phyloP scores from a whole-genome alignment of 768 basidiomycete genomes.

The Termitomyces eurrhizus region DNA sequence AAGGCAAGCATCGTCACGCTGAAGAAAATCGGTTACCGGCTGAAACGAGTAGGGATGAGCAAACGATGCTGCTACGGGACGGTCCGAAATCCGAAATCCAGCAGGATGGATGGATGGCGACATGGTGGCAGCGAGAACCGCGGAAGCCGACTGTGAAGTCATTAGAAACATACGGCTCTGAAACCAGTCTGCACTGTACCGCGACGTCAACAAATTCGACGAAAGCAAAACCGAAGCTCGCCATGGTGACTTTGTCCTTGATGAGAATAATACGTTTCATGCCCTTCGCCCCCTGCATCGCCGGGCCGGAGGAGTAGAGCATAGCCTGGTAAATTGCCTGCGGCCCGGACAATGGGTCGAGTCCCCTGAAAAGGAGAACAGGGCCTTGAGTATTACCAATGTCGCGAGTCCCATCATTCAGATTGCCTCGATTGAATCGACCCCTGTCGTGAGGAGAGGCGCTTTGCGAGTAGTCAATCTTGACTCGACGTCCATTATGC shows the following conservation, averaged over 20 bases:
- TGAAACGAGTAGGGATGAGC: conserved; percentile 91
- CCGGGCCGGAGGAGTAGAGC: conserved; percentile 73
- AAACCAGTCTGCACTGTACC: conserved; percentile 39
- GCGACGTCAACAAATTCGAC: conserved; percentile 85
- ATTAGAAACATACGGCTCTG: conserved; percentile 5
- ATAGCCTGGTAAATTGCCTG: conserved; percentile 86
- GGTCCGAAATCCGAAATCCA: conserved; percentile 91
- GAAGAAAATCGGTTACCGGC: conserved; percentile 67
- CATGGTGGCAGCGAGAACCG: conserved; percentile 82
- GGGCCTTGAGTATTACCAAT: conserved; percentile 84
- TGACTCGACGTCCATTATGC: conserved; percentile 81
- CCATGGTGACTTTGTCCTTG: conserved; percentile 83
- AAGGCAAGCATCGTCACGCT: conserved; percentile 75
- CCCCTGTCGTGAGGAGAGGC: conserved; percentile 68
- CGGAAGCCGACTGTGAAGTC: conserved; percentile 65
- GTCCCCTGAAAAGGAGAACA: conserved; percentile 84
- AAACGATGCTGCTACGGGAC: conserved; percentile 89
- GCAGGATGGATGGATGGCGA: conserved; percentile 82
- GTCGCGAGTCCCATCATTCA: conserved; percentile 94
- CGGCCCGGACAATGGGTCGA: conserved; percentile 84
- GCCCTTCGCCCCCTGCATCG: conserved; percentile 76
- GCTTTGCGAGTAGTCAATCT: conserved; percentile 94
- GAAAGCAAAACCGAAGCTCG: conserved; percentile 92
- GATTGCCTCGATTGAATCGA: conserved; percentile 52
- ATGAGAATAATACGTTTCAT: conserved; percentile 87